Evolutionary conservation across 768 basidiomycete species (phyloP).

Genomic region (Naganishia friedmannii): DNA sequence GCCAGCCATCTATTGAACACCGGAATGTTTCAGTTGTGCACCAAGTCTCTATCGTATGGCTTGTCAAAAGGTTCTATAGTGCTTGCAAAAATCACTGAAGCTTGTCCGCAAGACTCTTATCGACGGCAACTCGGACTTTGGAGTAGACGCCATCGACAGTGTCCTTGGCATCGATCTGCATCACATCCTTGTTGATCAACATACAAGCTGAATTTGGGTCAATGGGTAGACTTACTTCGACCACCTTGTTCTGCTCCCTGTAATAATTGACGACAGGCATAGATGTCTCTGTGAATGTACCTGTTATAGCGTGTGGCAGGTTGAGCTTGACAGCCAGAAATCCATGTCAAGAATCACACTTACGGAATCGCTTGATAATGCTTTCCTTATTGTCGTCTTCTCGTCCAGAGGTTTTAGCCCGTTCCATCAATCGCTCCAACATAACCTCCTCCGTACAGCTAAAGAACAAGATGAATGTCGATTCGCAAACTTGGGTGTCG

Average conservation of each 20-base stretch:
- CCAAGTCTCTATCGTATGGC: slow-evolving; percentile 1
- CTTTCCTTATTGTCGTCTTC: slow-evolving; percentile 94
- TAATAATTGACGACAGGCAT: slow-evolving; percentile 94
- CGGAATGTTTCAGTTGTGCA: not conserved
- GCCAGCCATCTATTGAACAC: not conserved
- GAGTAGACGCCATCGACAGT: slow-evolving; percentile 70
- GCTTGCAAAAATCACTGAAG: not conserved
- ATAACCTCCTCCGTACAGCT: slow-evolving; percentile 83
- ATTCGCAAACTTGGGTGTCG: slow-evolving; percentile 77
- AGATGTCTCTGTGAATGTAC: slow-evolving; percentile 77
- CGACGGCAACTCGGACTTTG: slow-evolving; percentile 61
- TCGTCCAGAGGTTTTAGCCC: slow-evolving; percentile 87
- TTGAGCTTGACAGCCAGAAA: not conserved
- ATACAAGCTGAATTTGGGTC: not conserved
- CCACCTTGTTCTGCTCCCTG: slow-evolving; percentile 64
- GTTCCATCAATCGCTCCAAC: slow-evolving; percentile 76
- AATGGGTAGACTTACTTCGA: slow-evolving; percentile 61
- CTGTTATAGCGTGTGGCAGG: slow-evolving; percentile 46
- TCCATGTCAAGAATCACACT: slow-evolving; percentile 41
- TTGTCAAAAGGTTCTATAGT: not conserved
- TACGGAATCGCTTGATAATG: slow-evolving; percentile 95
- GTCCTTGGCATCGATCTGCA: slow-evolving; percentile 54
- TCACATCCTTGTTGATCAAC: not conserved
- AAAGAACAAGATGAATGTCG: slow-evolving; percentile 79
- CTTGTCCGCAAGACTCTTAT: slow-evolving; percentile 54